Percentiles rank a stretch among this genome's conserved stretches.
Evolutionary conservation across 371 early-diverging fungal genomes (phyloP).

Genomic region (Mortierella sp.): DNA sequence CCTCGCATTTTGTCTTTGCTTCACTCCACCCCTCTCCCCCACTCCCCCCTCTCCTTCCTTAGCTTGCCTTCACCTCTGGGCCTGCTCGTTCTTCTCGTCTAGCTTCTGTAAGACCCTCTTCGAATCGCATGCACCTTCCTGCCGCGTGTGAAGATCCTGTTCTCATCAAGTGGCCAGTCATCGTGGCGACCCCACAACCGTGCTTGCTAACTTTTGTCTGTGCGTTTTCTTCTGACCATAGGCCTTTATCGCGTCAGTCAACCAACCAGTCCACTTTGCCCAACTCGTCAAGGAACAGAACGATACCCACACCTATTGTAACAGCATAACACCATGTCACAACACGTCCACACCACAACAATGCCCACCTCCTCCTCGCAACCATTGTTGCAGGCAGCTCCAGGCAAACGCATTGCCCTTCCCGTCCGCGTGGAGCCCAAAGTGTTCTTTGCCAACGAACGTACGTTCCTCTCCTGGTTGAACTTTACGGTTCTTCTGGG

Average conservation of each 20-base stretch:
- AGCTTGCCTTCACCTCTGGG: neutral
- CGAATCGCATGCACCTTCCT: too few relatives aligned
- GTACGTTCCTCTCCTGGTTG: constrained; percentile 92
- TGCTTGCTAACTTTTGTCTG: too few relatives aligned
- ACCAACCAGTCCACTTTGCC: too few relatives aligned
- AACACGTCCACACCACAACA: constrained; percentile 38
- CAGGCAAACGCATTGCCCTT: constrained; percentile 72
- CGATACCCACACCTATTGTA: too few relatives aligned
- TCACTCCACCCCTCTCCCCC: neutral
- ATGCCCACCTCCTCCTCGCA: constrained; percentile 47
- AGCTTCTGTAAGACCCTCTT: too few relatives aligned
- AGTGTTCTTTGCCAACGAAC: constrained; percentile 97
- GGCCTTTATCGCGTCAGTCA: too few relatives aligned
- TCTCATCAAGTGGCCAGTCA: too few relatives aligned
- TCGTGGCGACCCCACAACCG: too few relatives aligned
- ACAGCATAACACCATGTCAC: constrained; percentile 18
- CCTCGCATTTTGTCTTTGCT: neutral
- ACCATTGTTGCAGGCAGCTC: constrained; percentile 47
- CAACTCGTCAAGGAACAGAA: too few relatives aligned
- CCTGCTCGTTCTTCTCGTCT: neutral
- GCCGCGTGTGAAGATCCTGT: too few relatives aligned
- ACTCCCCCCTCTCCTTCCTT: neutral
- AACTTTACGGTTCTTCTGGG: constrained; percentile 79
- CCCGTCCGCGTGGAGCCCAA: constrained; percentile 95
- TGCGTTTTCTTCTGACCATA: too few relatives aligned